A percentile compares a stretch with the other conserved stretches of the same genome.
These are phyloP conservation scores for Mycena crocata DNA, from an alignment of 768 basidiomycete genomes.

Conservation along the genomic window DNA sequence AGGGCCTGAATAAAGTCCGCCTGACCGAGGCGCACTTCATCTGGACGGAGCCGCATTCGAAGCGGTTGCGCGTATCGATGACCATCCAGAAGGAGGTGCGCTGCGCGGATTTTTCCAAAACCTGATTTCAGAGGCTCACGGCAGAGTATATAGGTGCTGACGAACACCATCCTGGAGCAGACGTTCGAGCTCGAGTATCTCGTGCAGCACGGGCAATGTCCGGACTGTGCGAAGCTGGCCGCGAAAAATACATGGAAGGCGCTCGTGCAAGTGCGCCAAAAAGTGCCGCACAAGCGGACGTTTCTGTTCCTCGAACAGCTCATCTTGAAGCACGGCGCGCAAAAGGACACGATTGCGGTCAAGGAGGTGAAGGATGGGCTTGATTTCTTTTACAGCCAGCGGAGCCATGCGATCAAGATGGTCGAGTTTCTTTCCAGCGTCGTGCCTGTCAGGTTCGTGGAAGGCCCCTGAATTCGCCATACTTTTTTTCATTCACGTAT, in stretches of 20 bases:
- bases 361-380: constrained; percentile 95
- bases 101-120: neutral
- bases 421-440: constrained; percentile 91
- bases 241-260: constrained; percentile 99
- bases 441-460: constrained; percentile 81
- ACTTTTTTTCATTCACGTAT: too few relatives aligned
- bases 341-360: constrained; percentile 94
- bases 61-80: constrained; percentile 90
- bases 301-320: constrained; percentile 98
- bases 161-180: constrained; percentile 96
- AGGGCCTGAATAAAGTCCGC: constrained; percentile 93
- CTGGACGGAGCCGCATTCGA: constrained; percentile 99
- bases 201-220: constrained; percentile 94
- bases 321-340: constrained; percentile 95
- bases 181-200: constrained; percentile 97
- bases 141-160: constrained; percentile 76
- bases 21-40: constrained; percentile 99
- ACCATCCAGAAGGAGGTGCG: constrained; percentile 98
- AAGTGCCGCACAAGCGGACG: constrained; percentile 97
- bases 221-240: constrained; percentile 92
- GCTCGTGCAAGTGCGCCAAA: constrained; percentile 97
- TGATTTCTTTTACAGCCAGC: constrained; percentile 95
- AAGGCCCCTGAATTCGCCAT: neutral
- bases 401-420: constrained; percentile 96
- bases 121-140: neutral